phyloP scores from a whole-genome alignment of 78 protist species.

The Planoprotostelium fungivorum region DNA sequence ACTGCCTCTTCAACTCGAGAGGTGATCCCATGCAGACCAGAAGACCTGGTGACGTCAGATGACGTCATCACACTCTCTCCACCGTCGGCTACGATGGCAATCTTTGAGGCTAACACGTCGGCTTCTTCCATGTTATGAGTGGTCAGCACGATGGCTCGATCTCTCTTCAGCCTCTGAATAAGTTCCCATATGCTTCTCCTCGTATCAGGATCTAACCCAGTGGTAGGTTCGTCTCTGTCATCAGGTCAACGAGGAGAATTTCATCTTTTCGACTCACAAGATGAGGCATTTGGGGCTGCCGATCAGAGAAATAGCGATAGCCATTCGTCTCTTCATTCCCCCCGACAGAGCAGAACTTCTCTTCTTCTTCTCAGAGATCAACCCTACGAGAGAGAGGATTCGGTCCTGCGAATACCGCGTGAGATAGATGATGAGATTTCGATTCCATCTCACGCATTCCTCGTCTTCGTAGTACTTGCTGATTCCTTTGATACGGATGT shows the following conservation, averaged over 20 bases:
- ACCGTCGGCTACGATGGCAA: constrained; percentile 86
- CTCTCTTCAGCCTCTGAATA: constrained; percentile 15
- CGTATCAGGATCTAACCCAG: constrained; percentile 40
- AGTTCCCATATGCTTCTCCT: constrained; percentile 30
- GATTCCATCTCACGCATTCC: too few species aligned
- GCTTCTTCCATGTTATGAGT: constrained; percentile 90
- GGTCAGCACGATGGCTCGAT: constrained; percentile 57
- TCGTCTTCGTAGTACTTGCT: too few species aligned
- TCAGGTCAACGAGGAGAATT: background rate
- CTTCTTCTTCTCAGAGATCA: constrained; percentile 10
- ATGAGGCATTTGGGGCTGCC: constrained; percentile 13
- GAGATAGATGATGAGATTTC: too few species aligned
- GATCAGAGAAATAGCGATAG: constrained; percentile 54
- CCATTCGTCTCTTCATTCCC: constrained; percentile 73
- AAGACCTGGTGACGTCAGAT: too few species aligned
- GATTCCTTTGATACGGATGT: constrained; percentile 37
- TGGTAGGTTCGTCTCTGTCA: constrained; percentile 27
- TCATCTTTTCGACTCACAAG: background rate
- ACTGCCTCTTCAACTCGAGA: too few species aligned
- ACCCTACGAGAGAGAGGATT: too few species aligned
- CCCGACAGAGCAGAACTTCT: constrained; percentile 51
- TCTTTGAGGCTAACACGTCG: constrained; percentile 76
- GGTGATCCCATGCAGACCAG: too few species aligned
- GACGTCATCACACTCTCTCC: too few species aligned
- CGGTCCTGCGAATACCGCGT: too few species aligned